Conservation (phyloP, 106 monocot species). For the Amphibolis antarctica region DNA sequence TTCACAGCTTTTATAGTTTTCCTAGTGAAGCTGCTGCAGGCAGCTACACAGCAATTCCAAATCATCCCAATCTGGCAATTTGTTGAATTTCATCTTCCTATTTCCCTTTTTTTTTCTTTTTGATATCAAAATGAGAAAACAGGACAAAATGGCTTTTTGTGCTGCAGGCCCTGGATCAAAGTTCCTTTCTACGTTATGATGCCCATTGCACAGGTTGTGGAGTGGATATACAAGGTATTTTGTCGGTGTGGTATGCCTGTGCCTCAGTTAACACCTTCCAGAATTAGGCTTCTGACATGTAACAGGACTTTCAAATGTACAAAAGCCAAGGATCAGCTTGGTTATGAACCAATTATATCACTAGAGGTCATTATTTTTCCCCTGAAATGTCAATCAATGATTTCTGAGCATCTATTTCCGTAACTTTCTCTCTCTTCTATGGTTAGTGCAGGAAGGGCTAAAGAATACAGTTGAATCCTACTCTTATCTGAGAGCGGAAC, state of each 20-base stretch:
- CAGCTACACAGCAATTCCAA: no score
- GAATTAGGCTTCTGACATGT: conserved; percentile 87
- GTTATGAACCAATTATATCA: conserved; percentile 81
- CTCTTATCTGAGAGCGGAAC: conserved; percentile 35
- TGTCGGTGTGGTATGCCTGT: conserved; percentile 82
- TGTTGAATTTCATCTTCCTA: no score
- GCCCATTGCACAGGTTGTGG: conserved; percentile 80
- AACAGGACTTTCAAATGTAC: conserved; percentile 74
- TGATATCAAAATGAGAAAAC: background rate
- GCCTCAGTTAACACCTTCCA: conserved; percentile 89
- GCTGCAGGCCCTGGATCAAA: conserved; percentile 77
- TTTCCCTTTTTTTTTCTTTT: no score
- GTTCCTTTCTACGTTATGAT: conserved; percentile 70
- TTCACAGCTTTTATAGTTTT: no score
- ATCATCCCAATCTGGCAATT: no score
- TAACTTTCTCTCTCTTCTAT: background rate
- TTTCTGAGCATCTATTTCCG: background rate
- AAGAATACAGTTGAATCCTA: conserved; percentile 77
- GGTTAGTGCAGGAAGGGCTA: conserved; percentile 61
- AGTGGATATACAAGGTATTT: conserved; percentile 55
- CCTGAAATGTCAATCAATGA: background rate
- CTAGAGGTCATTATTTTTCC: conserved; percentile 41
- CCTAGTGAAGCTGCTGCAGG: no score
- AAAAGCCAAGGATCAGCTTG: conserved; percentile 71
- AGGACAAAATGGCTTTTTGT: conserved; percentile 1